Percentiles rank a stretch among this genome's conserved stretches.
phyloP scores from a whole-genome alignment of 78 protist genomes.

The Chrysochromulina tobinii region DNA sequence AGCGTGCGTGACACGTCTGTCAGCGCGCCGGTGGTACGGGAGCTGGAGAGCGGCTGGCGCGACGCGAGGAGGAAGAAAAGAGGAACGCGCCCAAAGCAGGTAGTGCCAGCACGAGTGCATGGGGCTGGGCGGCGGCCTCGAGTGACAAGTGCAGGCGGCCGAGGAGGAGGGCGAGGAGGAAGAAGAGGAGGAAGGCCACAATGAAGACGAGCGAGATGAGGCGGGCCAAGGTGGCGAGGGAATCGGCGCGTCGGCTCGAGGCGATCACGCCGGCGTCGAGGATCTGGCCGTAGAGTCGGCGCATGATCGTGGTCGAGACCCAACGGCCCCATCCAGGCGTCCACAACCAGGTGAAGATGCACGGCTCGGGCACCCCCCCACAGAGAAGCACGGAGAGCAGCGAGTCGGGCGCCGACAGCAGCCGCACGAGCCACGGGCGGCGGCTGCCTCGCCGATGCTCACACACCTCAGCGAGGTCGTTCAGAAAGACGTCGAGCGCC shows the following conservation, averaged over 20 bases:
- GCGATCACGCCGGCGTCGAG: neutral
- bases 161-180: too few species aligned
- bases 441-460: neutral
- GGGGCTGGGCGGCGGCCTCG: too few species aligned
- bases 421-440: neutral
- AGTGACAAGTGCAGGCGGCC: too few species aligned
- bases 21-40: too few species aligned
- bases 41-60: too few species aligned
- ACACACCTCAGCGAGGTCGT: neutral
- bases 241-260: neutral
- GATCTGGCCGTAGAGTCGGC: neutral
- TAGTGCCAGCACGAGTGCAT: too few species aligned
- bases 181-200: too few species aligned
- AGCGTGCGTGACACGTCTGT: too few species aligned
- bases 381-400: neutral
- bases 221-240: too few species aligned
- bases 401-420: neutral
- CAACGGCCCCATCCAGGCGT: neutral
- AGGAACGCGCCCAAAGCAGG: too few species aligned
- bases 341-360: neutral
- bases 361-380: neutral
- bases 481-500: neutral
- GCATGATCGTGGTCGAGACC: neutral
- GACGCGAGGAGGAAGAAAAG: too few species aligned
- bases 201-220: too few species aligned